A percentile compares a stretch with the other conserved stretches of the same genome.
Evolutionary conservation across 2,329 filamentous ascomycete genomes (phyloP).

Genomic region (Aspergillus cejpii): DNA sequence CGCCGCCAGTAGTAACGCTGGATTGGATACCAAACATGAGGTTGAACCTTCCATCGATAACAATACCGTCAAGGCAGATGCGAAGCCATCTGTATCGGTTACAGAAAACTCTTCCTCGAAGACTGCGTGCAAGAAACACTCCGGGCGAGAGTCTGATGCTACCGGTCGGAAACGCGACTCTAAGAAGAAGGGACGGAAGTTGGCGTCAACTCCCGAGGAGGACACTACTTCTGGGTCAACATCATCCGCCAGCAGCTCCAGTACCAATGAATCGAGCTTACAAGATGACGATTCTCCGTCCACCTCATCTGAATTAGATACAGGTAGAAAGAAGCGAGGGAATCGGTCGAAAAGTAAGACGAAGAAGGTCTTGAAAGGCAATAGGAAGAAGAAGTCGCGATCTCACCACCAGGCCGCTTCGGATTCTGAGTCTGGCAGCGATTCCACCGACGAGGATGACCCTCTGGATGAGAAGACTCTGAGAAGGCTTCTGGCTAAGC

Average conservation of each 20-base stretch:
- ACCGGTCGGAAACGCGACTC: slow-evolving; percentile 15
- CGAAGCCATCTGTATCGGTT: slow-evolving; percentile 16
- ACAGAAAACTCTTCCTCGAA: slow-evolving; percentile 24
- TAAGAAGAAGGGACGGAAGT: slow-evolving; percentile 23
- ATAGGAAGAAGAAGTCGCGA: slow-evolving; percentile 36
- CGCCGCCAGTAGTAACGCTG: slow-evolving; percentile 13
- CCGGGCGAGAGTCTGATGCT: slow-evolving; percentile 15
- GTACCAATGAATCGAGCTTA: slow-evolving; percentile 14
- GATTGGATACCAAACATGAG: slow-evolving; percentile 28
- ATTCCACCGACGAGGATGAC: slow-evolving; percentile 22
- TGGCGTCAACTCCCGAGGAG: slow-evolving; percentile 16
- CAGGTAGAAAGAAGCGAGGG: slow-evolving; percentile 29
- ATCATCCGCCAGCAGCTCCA: slow-evolving; percentile 18
- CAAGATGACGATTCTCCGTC: slow-evolving; percentile 12
- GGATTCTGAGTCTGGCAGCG: slow-evolving; percentile 25
- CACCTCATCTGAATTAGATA: slow-evolving; percentile 18
- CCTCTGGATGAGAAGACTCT: slow-evolving; percentile 28
- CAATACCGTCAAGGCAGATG: slow-evolving; percentile 21
- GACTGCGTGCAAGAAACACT: slow-evolving; percentile 30
- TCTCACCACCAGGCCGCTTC: slow-evolving; percentile 21
- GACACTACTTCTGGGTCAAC: slow-evolving; percentile 19
- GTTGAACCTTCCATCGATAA: slow-evolving; percentile 24
- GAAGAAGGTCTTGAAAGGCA: slow-evolving; percentile 27
- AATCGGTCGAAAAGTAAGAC: slow-evolving; percentile 33
- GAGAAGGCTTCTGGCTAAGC: slow-evolving; percentile 26